Evolutionary conservation across 495 filamentous ascomycete species (phyloP).

Genomic region (Lophiotrema nucula): DNA sequence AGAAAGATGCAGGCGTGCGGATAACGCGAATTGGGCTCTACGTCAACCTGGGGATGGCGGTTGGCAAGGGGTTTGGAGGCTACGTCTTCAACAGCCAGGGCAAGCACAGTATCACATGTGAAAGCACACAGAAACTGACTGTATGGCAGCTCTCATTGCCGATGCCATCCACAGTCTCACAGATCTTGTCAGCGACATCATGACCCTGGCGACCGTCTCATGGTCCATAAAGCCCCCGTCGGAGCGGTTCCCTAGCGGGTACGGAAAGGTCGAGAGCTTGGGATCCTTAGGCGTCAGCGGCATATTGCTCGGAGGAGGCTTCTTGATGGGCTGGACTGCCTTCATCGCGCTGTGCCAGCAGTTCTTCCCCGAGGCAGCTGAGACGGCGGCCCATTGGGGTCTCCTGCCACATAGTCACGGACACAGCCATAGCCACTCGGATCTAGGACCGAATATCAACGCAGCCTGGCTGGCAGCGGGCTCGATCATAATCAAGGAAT

Average conservation of each 20-base stretch:
- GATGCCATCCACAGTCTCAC: constrained; percentile 94
- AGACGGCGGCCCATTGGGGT: constrained; percentile 58
- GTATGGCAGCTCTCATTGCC: constrained; percentile 66
- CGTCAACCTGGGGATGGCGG: constrained; percentile 90
- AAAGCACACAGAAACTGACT: constrained; percentile 9
- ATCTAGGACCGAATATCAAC: constrained; percentile 75
- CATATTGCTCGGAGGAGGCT: constrained; percentile 79
- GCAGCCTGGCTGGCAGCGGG: constrained; percentile 94
- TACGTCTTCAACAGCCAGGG: constrained; percentile 88
- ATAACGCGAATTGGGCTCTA: constrained; percentile 91
- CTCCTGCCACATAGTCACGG: constrained; percentile 61
- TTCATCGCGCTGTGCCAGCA: constrained; percentile 72
- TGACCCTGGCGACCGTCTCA: constrained; percentile 88
- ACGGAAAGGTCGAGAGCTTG: constrained; percentile 95
- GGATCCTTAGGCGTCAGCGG: constrained; percentile 90
- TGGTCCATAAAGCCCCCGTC: constrained; percentile 85
- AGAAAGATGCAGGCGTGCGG: constrained; percentile 87
- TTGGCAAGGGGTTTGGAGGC: constrained; percentile 87
- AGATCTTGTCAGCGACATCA: constrained; percentile 89
- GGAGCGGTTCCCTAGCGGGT: constrained; percentile 79
- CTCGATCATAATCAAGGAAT: constrained; percentile 90
- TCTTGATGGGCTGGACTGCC: constrained; percentile 85
- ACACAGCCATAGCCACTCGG: constrained; percentile 54
- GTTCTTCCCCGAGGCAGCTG: constrained; percentile 71
- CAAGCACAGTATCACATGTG: constrained; percentile 14